Evolutionary conservation across 108 stramenopile genomes (phyloP).

Genomic region (Aurantiochytrium sp.): DNA sequence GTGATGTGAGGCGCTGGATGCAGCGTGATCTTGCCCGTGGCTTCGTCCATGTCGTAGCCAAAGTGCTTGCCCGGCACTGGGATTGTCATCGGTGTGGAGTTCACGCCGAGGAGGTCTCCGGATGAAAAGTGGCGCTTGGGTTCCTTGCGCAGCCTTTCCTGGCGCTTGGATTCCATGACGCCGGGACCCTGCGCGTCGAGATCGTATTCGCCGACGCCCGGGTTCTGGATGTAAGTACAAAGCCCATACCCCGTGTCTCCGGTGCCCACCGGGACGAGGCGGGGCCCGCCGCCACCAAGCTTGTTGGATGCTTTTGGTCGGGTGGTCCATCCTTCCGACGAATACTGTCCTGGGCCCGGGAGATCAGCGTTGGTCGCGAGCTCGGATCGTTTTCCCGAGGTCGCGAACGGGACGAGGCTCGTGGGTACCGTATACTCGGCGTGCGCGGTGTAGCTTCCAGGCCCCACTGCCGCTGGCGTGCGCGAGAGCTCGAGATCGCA

Average conservation of each 20-base stretch:
- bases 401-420: background rate
- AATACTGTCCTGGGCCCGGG: background rate
- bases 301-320: background rate
- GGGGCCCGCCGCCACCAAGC: background rate
- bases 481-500: background rate
- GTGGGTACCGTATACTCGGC: background rate
- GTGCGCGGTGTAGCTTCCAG: background rate
- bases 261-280: background rate
- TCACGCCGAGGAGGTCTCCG: background rate
- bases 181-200: background rate
- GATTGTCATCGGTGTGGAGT: background rate
- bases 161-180: background rate
- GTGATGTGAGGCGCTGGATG: background rate
- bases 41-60: constrained; percentile 9
- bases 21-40: background rate
- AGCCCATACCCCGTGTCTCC: background rate
- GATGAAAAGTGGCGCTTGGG: background rate
- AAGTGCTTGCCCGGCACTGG: constrained; percentile 9
- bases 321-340: background rate
- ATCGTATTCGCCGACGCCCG: background rate
- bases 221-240: background rate
- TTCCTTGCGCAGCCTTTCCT: background rate
- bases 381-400: background rate
- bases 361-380: background rate
- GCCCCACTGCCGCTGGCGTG: background rate